A percentile compares a stretch with the other conserved stretches of the same genome.
phyloP scores from a whole-genome alignment of 441 rosid genomes.

The Erysimum cheiri region DNA sequence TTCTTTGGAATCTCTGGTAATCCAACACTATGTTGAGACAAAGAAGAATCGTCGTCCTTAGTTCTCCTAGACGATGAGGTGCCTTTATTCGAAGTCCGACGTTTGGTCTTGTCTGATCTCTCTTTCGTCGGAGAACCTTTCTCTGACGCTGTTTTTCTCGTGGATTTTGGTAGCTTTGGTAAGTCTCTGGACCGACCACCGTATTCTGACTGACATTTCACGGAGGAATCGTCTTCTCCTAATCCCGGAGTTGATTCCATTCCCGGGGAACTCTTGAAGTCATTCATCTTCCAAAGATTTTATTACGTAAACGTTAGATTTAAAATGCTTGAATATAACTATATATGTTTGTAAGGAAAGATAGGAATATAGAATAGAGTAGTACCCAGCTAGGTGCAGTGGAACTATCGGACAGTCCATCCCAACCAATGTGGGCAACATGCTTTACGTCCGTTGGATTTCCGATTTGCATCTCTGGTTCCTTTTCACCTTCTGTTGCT shows the following conservation, averaged over 20 bases:
- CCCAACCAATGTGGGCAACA: conserved; percentile 96
- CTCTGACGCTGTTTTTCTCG: conserved; percentile 50
- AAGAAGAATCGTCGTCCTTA: conserved; percentile 12
- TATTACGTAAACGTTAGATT: background rate
- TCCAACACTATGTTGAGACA: conserved; percentile 23
- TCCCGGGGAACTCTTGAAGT: conserved; percentile 48
- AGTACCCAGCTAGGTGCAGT: conserved; percentile 80
- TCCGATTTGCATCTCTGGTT: conserved; percentile 82
- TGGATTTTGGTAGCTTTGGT: conserved; percentile 56
- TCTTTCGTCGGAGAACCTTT: conserved; percentile 48
- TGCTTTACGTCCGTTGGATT: conserved; percentile 93
- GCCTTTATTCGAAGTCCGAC: conserved; percentile 51
- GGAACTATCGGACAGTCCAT: conserved; percentile 62
- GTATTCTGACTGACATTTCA: conserved; percentile 53
- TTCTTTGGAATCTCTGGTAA: conserved; percentile 54
- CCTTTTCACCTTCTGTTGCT: conserved; percentile 69
- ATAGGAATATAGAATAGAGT: conserved; percentile 1
- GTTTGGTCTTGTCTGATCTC: conserved; percentile 49
- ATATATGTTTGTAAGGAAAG: background rate
- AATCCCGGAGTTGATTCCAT: conserved; percentile 42
- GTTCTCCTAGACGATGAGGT: conserved; percentile 22
- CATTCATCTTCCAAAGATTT: conserved; percentile 58
- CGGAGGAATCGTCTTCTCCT: conserved; percentile 45
- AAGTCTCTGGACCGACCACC: conserved; percentile 43
- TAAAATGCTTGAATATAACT: background rate